Evolutionary conservation across 495 filamentous ascomycete species (phyloP).

Genomic region (Penicillium fimorum): DNA sequence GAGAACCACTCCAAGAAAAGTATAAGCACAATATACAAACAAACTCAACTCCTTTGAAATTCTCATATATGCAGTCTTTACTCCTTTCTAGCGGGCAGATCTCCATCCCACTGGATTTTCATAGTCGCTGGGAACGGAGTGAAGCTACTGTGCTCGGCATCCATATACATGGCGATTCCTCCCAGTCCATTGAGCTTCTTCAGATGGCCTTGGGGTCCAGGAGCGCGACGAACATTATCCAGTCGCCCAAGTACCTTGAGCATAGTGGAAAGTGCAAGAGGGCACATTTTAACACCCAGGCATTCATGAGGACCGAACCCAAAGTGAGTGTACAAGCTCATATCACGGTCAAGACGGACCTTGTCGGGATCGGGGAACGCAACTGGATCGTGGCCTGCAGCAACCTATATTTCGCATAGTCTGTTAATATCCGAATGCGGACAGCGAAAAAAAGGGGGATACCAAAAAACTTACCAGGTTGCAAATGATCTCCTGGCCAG

Average conservation of each 20-base stretch:
- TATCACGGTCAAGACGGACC: conserved; percentile 61
- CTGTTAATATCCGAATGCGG: not conserved
- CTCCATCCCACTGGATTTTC: conserved; percentile 52
- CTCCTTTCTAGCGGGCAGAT: conserved; percentile 25
- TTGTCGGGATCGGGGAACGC: conserved; percentile 65
- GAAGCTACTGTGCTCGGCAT: conserved; percentile 65
- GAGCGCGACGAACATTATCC: conserved; percentile 58
- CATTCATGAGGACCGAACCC: conserved; percentile 58
- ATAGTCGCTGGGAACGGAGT: conserved; percentile 69
- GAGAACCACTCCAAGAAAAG: not conserved
- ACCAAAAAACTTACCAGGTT: conserved; percentile 40
- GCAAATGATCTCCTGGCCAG: conserved; percentile 48
- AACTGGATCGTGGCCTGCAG: conserved; percentile 53
- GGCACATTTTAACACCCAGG: conserved; percentile 55
- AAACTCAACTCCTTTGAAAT: not conserved
- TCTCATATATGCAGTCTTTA: not conserved
- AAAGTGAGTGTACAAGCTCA: conserved; percentile 65
- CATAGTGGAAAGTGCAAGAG: conserved; percentile 63
- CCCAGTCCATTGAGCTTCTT: conserved; percentile 60
- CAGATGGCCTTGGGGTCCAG: conserved; percentile 64
- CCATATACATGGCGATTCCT: conserved; percentile 65
- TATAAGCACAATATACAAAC: not conserved
- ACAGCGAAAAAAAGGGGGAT: not conserved
- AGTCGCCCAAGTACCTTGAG: conserved; percentile 51
- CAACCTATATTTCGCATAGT: conserved; percentile 26